Evolutionary conservation across 1,284 basidiomycete genomes (phyloP).

Genomic region (Naganishia sp.): DNA sequence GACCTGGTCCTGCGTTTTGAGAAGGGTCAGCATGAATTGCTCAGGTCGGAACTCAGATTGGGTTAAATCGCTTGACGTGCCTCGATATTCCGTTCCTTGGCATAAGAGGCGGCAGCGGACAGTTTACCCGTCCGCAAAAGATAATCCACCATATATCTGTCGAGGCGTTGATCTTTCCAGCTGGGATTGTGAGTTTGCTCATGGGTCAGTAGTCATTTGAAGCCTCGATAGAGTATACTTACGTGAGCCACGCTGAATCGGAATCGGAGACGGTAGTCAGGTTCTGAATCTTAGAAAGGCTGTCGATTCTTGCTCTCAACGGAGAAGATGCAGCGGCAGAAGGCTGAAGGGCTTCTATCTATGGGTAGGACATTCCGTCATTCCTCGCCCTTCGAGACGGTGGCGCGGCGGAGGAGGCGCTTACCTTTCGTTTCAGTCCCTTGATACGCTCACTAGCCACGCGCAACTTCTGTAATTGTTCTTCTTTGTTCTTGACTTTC

Average conservation of each 20-base stretch:
- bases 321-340: constrained; percentile 13
- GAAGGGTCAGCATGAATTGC: not conserved
- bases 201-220: not conserved
- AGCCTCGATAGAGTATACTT: not conserved
- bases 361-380: not conserved
- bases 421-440: constrained; percentile 54
- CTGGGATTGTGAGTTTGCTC: constrained; percentile 36
- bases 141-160: constrained; percentile 92
- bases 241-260: constrained; percentile 30
- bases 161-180: constrained; percentile 77
- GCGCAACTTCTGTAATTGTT: constrained; percentile 42
- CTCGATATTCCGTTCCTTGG: constrained; percentile 44
- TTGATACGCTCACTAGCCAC: constrained; percentile 44
- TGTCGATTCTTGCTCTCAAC: constrained; percentile 35
- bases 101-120: constrained; percentile 46
- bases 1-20: constrained; percentile 65
- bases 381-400: not conserved
- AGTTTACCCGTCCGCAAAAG: constrained; percentile 62
- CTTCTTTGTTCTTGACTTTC: constrained; percentile 34
- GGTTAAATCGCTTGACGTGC: constrained; percentile 37
- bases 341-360: constrained; percentile 51
- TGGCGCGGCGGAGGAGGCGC: constrained; percentile 4
- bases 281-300: constrained; percentile 35
- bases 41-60: not conserved
- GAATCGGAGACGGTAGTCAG: constrained; percentile 24